A percentile compares a stretch with the other conserved stretches of the same genome.
These are phyloP conservation scores for Boechera retrofracta DNA, from an alignment of 345 rosid species.

Conservation along the genomic window DNA sequence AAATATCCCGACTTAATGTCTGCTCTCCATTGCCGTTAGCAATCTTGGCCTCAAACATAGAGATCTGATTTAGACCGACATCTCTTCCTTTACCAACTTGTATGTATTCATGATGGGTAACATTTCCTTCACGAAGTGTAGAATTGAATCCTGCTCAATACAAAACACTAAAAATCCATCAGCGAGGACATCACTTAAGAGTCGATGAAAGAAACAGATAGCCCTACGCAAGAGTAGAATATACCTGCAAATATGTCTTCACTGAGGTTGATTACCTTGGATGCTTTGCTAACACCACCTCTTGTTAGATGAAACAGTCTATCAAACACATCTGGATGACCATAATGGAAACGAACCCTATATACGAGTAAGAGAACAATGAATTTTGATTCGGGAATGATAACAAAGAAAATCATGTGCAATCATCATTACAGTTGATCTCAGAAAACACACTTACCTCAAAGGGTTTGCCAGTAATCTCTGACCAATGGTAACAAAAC, in stretches of 20 bases:
- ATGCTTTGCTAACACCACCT: constrained; percentile 99
- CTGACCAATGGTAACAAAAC: constrained; percentile 99
- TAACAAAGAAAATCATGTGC: constrained; percentile 2
- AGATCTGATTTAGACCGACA: constrained; percentile 99
- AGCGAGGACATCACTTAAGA: constrained; percentile 20
- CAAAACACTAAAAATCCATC: constrained; percentile 26
- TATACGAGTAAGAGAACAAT: constrained; percentile 32
- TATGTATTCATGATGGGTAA: constrained; percentile 98
- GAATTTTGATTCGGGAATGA: neutral
- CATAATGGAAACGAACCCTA: constrained; percentile 99
- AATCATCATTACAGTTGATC: constrained; percentile 30
- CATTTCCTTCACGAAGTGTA: constrained; percentile 99
- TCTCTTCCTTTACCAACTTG: constrained; percentile 99
- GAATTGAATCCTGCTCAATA: constrained; percentile 84
- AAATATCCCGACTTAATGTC: constrained; percentile 92
- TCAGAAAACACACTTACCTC: constrained; percentile 60
- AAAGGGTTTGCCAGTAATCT: constrained; percentile 93
- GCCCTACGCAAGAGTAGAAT: constrained; percentile 19
- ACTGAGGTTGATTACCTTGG: constrained; percentile 94
- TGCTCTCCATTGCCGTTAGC: constrained; percentile 99
- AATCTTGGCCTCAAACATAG: constrained; percentile 99
- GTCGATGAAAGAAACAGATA: constrained; percentile 1
- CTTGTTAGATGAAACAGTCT: constrained; percentile 97
- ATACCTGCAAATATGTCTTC: constrained; percentile 99
- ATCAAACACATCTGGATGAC: constrained; percentile 99